Base-by-base conservation (phyloP, 2,329 filamentous ascomycete species). In the Chaetomium globosum region DNA sequence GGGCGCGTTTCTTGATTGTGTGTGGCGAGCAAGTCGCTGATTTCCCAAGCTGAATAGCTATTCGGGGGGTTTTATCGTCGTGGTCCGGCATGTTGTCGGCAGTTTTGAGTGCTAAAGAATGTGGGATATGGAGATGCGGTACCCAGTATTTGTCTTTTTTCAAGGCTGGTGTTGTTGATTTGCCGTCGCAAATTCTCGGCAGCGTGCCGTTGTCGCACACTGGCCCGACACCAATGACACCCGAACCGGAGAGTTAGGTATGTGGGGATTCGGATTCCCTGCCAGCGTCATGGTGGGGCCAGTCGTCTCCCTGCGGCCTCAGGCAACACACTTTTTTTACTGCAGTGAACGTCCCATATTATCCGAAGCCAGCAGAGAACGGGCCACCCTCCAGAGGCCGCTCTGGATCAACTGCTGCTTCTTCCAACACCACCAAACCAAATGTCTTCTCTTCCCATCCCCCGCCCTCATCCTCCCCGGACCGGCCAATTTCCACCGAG, bases 31-130 rank as follows among this genome's bases (percentile, higher is more conserved):
- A 62, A 2, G 52, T 16, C 1, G 68, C 54, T 0, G 61, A 23
- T 53, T 66, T 65, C 5, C 69, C 71, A 4, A 73, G 54, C 26
- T 70, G 67, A 46, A 73, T 71, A 2, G 68, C 58, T 55, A 73
- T 61, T n/a, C 67, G 64, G 7, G 70, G 61, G n/a, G 69, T 54
- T 21, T 63, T 61, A 10, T 33, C 43, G 48, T 67, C 62, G 54
- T 48, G 58, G 16, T 69, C 66, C 5, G 70, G 49, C 71, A 73
- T 71, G 48, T 10, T 59, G 46, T 13, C 26, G 16, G 43, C 4
- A 9, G 46, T 8, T n/a, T 21, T 39, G 46, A 12, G 26, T 30
- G 10, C 51, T 3, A 9, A 28, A 36, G 19, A 26, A 28, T 12
- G 6, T 28, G n/a, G 21, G 13, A 6, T 31, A 33, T 21, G 52